Evolutionary conservation across 1,139 yeast genomes (phyloP), one percentile per base, ranked within the genome.

Genomic region (Blastobotrys indianensis): DNA sequence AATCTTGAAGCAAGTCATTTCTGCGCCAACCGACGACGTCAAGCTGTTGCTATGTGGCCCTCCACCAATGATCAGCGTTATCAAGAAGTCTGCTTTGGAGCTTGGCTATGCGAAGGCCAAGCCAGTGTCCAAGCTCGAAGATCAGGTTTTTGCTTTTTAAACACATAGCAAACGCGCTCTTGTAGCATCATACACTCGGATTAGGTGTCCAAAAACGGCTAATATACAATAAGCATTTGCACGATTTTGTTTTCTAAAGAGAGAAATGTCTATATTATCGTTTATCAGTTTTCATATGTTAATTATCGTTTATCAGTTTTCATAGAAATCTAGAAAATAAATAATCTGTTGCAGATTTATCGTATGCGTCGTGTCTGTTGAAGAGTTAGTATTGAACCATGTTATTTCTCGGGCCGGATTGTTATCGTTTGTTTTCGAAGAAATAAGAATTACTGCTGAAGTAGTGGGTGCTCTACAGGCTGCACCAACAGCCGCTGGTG

Each of bases 11-110:
- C 71, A 76, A 50, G 70, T 77, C 56, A 74, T 85, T 59, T 94
- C 95, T 41, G 70, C 75, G 49, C 79, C 88, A 34, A 62, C 78
- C 32, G 62, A 70, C 70, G 82, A 81, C 56, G 73, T 77, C 53
- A 88, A 85, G 74, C 69, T 92, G 53, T 77, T 92, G 60, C 69
- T 92, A 49, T 94, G 98, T 68, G 97, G 99, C 29, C 98, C 99
- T 49, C 96, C 96, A 51, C 86, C 86, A 47, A 82, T 86, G 92
- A 79, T 80, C 44, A 73, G 82, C 44, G 80, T 85, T 47, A 74
- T 82, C 62, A 90, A 88, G 74, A 88, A 83, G 73, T 85, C 85
- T 44, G 88, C 95, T 33, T 70, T 73, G 17, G 73, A 68, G 46
- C 75, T 90, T 57, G 97, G 97, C 16, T 94, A 70, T 68, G 77